Evolutionary conservation across 2,329 filamentous ascomycete species (phyloP).

Genomic region (Cercospora beticola): DNA sequence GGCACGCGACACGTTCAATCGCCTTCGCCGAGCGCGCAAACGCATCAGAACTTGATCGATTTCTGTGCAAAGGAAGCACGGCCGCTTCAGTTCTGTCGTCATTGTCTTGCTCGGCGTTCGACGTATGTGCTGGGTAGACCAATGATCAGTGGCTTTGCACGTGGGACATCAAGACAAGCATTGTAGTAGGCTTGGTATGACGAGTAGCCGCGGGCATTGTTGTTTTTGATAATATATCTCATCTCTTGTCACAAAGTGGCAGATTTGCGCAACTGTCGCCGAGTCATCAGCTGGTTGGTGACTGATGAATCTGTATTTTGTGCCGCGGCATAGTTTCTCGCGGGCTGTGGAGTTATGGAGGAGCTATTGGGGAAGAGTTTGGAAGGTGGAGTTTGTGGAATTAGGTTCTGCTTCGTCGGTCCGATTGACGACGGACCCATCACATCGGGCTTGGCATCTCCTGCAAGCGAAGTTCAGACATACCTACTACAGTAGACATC

Average conservation of each 20-base stretch:
- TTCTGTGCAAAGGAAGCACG: background rate
- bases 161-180: conserved; percentile 5
- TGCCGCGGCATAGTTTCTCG: background rate
- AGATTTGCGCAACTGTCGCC: background rate
- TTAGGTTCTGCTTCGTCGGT: background rate
- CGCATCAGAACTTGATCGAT: background rate
- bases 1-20: background rate
- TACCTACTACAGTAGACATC: no score
- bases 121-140: background rate
- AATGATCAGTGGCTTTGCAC: background rate
- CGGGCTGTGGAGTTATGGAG: background rate
- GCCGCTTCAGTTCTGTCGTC: conserved; percentile 7
- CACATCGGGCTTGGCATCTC: background rate
- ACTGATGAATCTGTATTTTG: background rate
- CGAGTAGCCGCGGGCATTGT: background rate
- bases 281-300: background rate
- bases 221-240: background rate
- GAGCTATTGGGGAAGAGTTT: background rate
- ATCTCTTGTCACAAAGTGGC: background rate
- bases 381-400: background rate
- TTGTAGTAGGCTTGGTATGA: conserved; percentile 8
- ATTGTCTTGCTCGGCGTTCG: conserved; percentile 4
- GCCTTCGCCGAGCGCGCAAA: background rate
- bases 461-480: background rate
- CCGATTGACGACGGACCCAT: background rate